These are phyloP conservation scores for Dactylis glomerata DNA, from an alignment of 176 grass and related monocot genomes.

Conservation along the genomic window DNA sequence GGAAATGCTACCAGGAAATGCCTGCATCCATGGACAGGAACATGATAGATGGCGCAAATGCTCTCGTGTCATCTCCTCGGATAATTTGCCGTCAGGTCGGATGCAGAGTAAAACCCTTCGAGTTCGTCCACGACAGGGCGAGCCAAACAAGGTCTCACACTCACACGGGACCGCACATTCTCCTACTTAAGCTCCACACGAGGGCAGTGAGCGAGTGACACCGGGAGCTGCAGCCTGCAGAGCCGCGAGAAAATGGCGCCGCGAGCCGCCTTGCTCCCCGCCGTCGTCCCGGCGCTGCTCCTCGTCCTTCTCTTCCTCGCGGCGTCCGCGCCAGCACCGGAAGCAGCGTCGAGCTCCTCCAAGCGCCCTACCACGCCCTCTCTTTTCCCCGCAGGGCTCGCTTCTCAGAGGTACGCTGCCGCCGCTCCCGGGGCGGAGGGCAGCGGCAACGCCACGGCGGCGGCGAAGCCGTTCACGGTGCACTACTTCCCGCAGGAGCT, in stretches of 20 bases:
- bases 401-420: background rate
- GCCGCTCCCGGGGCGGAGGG: too few species aligned
- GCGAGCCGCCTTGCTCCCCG: background rate
- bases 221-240: background rate
- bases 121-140: background rate
- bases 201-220: background rate
- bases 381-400: background rate
- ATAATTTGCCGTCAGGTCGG: background rate
- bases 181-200: background rate
- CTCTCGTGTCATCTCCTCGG: background rate
- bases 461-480: conserved; percentile 47
- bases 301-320: background rate
- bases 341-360: background rate
- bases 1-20: background rate
- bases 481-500: conserved; percentile 90
- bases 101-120: background rate
- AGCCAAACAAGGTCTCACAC: background rate
- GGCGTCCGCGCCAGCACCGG: background rate
- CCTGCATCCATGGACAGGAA: background rate
- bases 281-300: background rate
- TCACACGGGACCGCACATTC: background rate
- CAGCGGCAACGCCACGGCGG: background rate
- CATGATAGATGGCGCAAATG: background rate
- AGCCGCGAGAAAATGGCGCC: background rate
- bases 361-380: background rate